Evolutionary conservation across 257 asterid genomes (phyloP).

Genomic region (Striga asiatica): DNA sequence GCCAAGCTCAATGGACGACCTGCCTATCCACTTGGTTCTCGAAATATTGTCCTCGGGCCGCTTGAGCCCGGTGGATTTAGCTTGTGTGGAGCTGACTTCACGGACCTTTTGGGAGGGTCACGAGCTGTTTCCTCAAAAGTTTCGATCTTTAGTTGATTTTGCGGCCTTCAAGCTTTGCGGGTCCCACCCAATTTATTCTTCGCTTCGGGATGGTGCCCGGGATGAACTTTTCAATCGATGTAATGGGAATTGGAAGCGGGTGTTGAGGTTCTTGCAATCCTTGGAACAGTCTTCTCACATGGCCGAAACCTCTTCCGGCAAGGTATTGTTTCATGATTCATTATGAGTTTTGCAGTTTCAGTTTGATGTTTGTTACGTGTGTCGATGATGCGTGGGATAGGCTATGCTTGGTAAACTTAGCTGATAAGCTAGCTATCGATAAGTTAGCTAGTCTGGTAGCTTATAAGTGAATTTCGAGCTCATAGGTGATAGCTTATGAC

Average conservation of each 20-base stretch:
- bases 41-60: conserved; percentile 58
- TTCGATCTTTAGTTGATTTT: conserved; percentile 55
- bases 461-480: too few relatives aligned
- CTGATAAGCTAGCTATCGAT: too few relatives aligned
- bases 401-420: too few relatives aligned
- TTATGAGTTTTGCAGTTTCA: not conserved
- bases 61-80: conserved; percentile 55
- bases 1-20: conserved; percentile 44
- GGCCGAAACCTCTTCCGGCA: conserved; percentile 72
- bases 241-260: conserved; percentile 55
- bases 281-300: conserved; percentile 61
- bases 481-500: too few relatives aligned
- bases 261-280: conserved; percentile 67
- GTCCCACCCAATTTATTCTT: conserved; percentile 36
- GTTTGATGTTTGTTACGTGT: not conserved
- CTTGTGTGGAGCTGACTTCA: conserved; percentile 52
- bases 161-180: conserved; percentile 69
- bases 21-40: conserved; percentile 63
- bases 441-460: too few relatives aligned
- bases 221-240: conserved; percentile 46
- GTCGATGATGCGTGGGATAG: too few relatives aligned
- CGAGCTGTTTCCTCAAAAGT: conserved; percentile 41
- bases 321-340: conserved; percentile 42
- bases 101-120: conserved; percentile 36
- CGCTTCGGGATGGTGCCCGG: conserved; percentile 32